Base-by-base conservation (phyloP, 2,329 filamentous ascomycete genomes). In the Sporothrix pseudoabietina region DNA sequence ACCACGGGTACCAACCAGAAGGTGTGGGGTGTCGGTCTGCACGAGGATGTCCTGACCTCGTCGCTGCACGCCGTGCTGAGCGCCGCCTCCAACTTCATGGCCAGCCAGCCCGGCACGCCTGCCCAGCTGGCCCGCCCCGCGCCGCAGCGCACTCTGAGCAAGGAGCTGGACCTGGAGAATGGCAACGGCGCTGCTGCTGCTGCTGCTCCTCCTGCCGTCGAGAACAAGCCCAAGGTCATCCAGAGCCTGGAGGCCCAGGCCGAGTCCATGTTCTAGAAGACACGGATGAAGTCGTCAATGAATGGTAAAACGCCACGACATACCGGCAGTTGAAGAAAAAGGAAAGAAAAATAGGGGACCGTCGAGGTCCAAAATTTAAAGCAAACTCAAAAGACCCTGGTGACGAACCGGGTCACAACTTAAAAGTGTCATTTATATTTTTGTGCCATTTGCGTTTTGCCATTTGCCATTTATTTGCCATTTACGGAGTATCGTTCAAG, bases 11-110 rank as follows among this genome's bases (percentile, higher is more conserved):
- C 88, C 65, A 91, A 87, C 71, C 86, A 93, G 78, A 91, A 89
- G 78, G 91, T 97, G 2, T 97, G 94, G 94, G 94, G 94, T 77
- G 92, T 97, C 7, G 94, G 93, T 47, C 93, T 98, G 77, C 93
- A 98, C 80, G 91, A 95, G 80, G 95, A 97, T 84, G 93, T 97
- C 75, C 93, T 97, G 26, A 93, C 97, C 82, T 94, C 93, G 78
- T 94, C 91, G 81, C 87, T 98, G 79, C 92, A 94, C 80, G 94
- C 94, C 73, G 85, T 97, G 77, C 85, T 97, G 80, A 92, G 91
- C 77, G 94, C 94, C 69, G 94, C 94, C 71, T 93, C 90, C 81
- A 95, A 92, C 79, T 95, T 95, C 81, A 86, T 94, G 49, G 86
- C 88, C 35, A 92, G 89, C 76, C 86, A 90, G 75, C 90, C 91